Evolutionary conservation across 768 basidiomycete species (phyloP), one percentile per base, ranked within the genome.

Genomic region (Lepiota venenata): DNA sequence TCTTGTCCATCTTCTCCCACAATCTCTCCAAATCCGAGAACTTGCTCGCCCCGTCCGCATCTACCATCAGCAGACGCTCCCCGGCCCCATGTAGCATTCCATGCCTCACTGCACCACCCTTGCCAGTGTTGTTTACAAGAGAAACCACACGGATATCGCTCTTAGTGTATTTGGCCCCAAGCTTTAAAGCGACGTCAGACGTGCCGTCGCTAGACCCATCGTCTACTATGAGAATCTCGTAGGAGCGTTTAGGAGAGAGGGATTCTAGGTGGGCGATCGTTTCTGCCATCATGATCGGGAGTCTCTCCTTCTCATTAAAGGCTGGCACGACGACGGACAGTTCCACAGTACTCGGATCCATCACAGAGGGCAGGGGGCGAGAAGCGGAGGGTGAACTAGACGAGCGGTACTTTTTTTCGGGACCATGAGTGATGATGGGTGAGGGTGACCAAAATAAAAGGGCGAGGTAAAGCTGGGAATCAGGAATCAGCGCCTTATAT

Each of bases 61-160:
- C 95, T 40, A 87, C 95, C 83, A 97, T 93, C 49, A 98, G 71
- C 42, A 97, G 72, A 9, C 91, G 74, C 59, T 76, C 70, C 6
- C 95, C 95, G 3, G 91, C 79, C 7, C 84, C 80, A 63, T 88
- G 84, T 58, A 95, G 67, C 82, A 95, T 91, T 35, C 95, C 94
- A 70, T 97, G 95, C 32, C 88, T 77, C 20, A 97, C 93, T 0
- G 93, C 91, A 2, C 93, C 95, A 16, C 95, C 95, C 65, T 98
- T 98, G 1, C 94, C 94, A 15, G 88, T 71, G 64, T 98, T 98
- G 62, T 77, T 74, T 65, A 83, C 83, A 55, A 98, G 73, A 18
- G 78, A 83, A 52, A 96, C 82, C 18, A 97, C 83, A 56, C 86
- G 82, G 55, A 97, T 85, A 61, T 90, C 84, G 53, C 71, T 74